These are phyloP conservation scores for Amesomyces nigricolor DNA, from an alignment of 2,329 filamentous ascomycete species.

Conservation along the genomic window DNA sequence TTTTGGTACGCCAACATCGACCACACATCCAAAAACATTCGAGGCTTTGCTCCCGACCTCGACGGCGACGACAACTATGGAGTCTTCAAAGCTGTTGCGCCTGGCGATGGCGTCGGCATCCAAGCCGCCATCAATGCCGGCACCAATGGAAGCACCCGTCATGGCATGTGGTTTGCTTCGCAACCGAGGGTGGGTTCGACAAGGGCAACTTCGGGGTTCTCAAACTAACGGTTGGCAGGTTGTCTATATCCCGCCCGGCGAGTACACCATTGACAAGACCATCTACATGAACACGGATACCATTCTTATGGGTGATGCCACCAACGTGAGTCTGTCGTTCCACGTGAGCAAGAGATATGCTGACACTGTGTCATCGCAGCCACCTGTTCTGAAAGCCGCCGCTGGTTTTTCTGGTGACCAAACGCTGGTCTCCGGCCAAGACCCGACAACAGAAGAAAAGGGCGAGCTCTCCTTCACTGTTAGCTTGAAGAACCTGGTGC, in stretches of 20 bases:
- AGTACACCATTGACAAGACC: constrained; percentile 36
- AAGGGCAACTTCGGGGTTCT: neutral
- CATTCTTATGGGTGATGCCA: constrained; percentile 42
- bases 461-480: constrained; percentile 41
- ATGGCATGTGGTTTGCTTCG: constrained; percentile 37
- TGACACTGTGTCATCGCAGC: constrained; percentile 24
- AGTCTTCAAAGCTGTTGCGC: constrained; percentile 35
- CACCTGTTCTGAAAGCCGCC: constrained; percentile 38
- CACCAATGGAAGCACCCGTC: constrained; percentile 31
- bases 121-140: constrained; percentile 37
- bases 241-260: constrained; percentile 40
- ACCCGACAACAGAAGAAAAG: constrained; percentile 30
- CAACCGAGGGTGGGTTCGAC: constrained; percentile 33
- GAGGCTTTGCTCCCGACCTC: constrained; percentile 39
- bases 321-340: constrained; percentile 29
- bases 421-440: constrained; percentile 34
- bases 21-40: constrained; percentile 31
- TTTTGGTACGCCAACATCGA: constrained; percentile 43
- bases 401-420: constrained; percentile 31
- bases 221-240: constrained; percentile 26
- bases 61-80: constrained; percentile 35
- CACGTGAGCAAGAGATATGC: neutral
- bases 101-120: constrained; percentile 35
- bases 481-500: constrained; percentile 39
- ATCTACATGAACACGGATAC: constrained; percentile 41